Evolutionary conservation across 441 rosid species (phyloP).

Genomic region (Gossypium schwendimanii): DNA sequence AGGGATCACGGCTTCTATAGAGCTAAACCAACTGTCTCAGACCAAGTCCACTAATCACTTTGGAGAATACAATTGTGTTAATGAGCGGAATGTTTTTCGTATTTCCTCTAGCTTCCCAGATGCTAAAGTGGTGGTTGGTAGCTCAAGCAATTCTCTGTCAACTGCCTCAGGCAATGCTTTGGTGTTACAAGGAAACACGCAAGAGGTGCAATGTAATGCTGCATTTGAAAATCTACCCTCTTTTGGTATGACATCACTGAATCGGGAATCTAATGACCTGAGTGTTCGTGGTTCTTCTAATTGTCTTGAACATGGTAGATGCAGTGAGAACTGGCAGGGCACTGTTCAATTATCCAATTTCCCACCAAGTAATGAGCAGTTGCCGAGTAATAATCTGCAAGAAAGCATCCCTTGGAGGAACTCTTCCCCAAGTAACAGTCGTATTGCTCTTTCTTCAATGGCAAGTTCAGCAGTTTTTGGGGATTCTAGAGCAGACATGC

Average conservation of each 20-base stretch:
- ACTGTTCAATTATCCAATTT: slow-evolving; percentile 34
- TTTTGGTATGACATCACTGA: slow-evolving; percentile 33
- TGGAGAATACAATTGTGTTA: slow-evolving; percentile 39
- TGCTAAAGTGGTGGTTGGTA: slow-evolving; percentile 28
- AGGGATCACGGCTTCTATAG: slow-evolving; percentile 45
- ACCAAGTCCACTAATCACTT: slow-evolving; percentile 34
- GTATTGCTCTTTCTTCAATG: slow-evolving; percentile 27
- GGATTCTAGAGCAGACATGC: slow-evolving; percentile 30
- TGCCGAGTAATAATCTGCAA: slow-evolving; percentile 26
- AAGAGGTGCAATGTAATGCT: slow-evolving; percentile 25
- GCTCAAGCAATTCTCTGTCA: slow-evolving; percentile 36
- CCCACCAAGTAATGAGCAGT: slow-evolving; percentile 27
- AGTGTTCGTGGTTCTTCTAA: slow-evolving; percentile 31
- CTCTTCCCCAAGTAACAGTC: slow-evolving; percentile 25
- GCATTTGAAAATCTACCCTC: slow-evolving; percentile 44
- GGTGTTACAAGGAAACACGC: slow-evolving; percentile 31
- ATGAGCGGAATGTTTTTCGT: slow-evolving; percentile 25
- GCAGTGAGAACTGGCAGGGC: slow-evolving; percentile 37
- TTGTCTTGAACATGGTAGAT: slow-evolving; percentile 39
- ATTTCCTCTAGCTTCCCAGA: slow-evolving; percentile 32
- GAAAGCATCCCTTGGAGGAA: slow-evolving; percentile 23
- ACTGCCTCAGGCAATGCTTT: slow-evolving; percentile 35
- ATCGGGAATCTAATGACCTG: slow-evolving; percentile 32
- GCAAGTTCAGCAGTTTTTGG: slow-evolving; percentile 25
- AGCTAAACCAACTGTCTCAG: slow-evolving; percentile 43